A percentile compares a stretch with the other conserved stretches of the same genome.
These are phyloP conservation scores for Sclerospora graminicola DNA, from an alignment of 352 stramenopile species.

Conservation along the genomic window DNA sequence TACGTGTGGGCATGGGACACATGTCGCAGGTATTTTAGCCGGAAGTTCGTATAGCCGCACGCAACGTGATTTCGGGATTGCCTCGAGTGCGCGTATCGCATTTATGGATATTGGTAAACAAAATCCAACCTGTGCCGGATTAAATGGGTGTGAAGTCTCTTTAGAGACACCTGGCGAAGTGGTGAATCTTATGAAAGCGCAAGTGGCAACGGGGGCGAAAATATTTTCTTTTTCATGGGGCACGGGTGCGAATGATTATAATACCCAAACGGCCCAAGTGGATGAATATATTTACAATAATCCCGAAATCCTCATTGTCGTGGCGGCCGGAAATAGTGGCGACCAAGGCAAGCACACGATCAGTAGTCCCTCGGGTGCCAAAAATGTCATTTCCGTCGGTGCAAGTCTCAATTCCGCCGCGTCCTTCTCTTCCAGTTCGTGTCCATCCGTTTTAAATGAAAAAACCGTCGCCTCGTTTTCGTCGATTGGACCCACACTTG, in stretches of 20 bases:
- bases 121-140: constrained; percentile 21
- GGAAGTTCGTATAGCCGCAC: constrained; percentile 41
- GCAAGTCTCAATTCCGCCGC: constrained; percentile 46
- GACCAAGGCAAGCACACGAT: constrained; percentile 49
- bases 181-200: constrained; percentile 40
- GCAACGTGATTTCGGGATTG: constrained; percentile 50
- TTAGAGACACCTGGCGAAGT: constrained; percentile 38
- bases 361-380: constrained; percentile 57
- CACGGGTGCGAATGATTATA: constrained; percentile 49
- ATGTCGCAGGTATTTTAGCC: constrained; percentile 74
- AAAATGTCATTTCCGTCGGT: constrained; percentile 80
- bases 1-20: constrained; percentile 79
- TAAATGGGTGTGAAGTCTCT: constrained; percentile 27
- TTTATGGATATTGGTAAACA: constrained; percentile 86
- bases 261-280: constrained; percentile 40
- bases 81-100: constrained; percentile 66
- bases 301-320: constrained; percentile 66
- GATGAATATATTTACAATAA: constrained; percentile 74
- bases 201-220: constrained; percentile 39
- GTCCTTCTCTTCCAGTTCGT: constrained; percentile 39
- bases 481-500: constrained; percentile 49
- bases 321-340: constrained; percentile 77
- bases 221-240: constrained; percentile 72
- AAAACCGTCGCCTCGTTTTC: constrained; percentile 64
- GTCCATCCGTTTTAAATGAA: constrained; percentile 43